Conservation (phyloP, 2,329 filamentous ascomycete species). For the Diplodia intermedia region DNA sequence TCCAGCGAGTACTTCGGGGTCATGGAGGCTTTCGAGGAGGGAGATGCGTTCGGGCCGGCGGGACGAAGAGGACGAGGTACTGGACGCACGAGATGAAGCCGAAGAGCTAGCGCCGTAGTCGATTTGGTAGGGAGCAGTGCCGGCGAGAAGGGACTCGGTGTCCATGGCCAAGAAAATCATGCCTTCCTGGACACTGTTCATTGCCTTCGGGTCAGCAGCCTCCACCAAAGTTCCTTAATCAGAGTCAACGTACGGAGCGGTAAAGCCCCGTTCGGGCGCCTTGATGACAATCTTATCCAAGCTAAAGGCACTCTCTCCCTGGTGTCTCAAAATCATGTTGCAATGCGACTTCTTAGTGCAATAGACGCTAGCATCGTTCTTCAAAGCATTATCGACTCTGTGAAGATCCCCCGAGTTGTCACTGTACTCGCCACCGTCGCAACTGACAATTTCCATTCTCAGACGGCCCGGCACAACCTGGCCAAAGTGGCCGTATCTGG, state of each 20-base stretch:
- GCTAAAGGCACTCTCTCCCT: constrained; percentile 79
- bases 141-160: constrained; percentile 73
- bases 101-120: constrained; percentile 54
- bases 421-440: constrained; percentile 77
- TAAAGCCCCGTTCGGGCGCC: constrained; percentile 80
- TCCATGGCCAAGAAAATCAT: constrained; percentile 92
- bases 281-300: constrained; percentile 88
- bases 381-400: constrained; percentile 75
- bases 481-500: constrained; percentile 84
- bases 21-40: constrained; percentile 45
- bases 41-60: constrained; percentile 44
- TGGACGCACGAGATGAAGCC: constrained; percentile 40
- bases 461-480: constrained; percentile 84
- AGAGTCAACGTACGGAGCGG: constrained; percentile 72
- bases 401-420: constrained; percentile 58
- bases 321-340: constrained; percentile 84
- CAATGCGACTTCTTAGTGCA: constrained; percentile 87
- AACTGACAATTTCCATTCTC: constrained; percentile 87
- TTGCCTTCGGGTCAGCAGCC: constrained; percentile 43
- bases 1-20: constrained; percentile 40
- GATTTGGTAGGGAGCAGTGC: constrained; percentile 78
- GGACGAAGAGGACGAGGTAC: constrained; percentile 39
- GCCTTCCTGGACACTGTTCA: constrained; percentile 79
- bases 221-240: constrained; percentile 28
- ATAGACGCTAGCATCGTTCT: constrained; percentile 83